Conservation (phyloP, 2,329 filamentous ascomycete genomes). For the Curvularia verruculosa region DNA sequence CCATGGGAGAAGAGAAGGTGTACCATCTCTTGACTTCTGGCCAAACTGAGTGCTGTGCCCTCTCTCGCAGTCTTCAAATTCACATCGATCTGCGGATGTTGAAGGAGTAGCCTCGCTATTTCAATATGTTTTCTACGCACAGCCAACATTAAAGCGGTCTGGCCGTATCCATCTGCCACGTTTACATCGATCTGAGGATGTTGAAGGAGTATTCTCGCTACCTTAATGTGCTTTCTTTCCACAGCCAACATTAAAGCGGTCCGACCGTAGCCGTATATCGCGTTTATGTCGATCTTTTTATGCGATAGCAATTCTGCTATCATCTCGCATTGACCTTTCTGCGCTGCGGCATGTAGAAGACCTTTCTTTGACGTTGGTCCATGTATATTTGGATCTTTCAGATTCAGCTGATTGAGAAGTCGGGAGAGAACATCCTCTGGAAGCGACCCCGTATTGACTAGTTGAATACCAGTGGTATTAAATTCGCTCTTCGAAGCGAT, state of each 20-base stretch:
- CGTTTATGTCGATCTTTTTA: background rate
- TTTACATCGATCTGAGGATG: constrained; percentile 4
- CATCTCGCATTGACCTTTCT: background rate
- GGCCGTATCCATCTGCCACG: fast-evolving
- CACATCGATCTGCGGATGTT: constrained; percentile 2
- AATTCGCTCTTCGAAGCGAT: too few species aligned
- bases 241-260: background rate
- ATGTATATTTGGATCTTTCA: background rate
- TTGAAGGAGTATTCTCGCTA: background rate
- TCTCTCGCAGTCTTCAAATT: background rate
- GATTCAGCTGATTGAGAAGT: background rate
- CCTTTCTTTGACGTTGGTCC: fast-evolving
- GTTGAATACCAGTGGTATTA: fast-evolving
- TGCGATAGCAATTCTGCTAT: background rate
- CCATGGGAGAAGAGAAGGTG: constrained; percentile 6
- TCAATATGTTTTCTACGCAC: background rate
- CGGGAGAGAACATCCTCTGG: background rate
- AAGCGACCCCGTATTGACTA: background rate
- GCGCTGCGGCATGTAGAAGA: background rate
- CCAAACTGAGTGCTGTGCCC: background rate
- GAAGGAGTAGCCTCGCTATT: background rate
- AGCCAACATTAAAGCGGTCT: background rate
- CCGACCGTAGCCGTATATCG: fast-evolving
- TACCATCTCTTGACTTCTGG: background rate
- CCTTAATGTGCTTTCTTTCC: background rate